Conservation (phyloP, 1,284 basidiomycete genomes). For the Malassezia vespertilionis region DNA sequence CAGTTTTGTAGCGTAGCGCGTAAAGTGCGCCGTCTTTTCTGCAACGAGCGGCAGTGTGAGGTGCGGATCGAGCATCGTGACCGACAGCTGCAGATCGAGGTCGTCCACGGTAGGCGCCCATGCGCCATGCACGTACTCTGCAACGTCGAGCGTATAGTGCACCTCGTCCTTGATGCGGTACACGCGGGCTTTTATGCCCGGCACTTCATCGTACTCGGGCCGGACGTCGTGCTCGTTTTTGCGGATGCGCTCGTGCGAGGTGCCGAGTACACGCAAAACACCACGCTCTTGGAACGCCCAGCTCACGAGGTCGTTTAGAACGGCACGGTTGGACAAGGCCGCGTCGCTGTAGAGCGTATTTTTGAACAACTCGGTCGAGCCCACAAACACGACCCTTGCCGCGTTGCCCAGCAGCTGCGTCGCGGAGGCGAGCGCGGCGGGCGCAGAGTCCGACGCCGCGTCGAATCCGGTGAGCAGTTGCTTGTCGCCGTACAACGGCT, state of each 20-base stretch:
- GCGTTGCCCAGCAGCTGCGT: slow-evolving; percentile 69
- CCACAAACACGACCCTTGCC: slow-evolving; percentile 68
- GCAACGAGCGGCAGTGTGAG: slow-evolving; percentile 25
- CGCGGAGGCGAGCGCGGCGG: slow-evolving; percentile 62
- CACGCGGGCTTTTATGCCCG: slow-evolving; percentile 52
- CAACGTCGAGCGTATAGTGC: slow-evolving; percentile 60
- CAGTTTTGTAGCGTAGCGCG: slow-evolving; percentile 63
- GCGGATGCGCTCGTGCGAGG: slow-evolving; percentile 61
- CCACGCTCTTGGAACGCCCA: slow-evolving; percentile 86
- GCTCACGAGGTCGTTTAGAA: slow-evolving; percentile 62
- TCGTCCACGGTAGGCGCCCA: slow-evolving; percentile 66
- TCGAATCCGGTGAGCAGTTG: slow-evolving; percentile 26
- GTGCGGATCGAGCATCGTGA: slow-evolving; percentile 83
- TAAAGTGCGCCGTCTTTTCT: slow-evolving; percentile 1
- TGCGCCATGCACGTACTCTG: slow-evolving; percentile 53
- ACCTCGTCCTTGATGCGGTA: slow-evolving; percentile 82
- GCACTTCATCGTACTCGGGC: slow-evolving; percentile 38
- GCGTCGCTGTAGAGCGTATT: slow-evolving; percentile 31
- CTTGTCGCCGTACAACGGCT: slow-evolving; percentile 19
- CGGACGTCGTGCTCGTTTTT: slow-evolving; percentile 45
- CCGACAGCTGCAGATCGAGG: slow-evolving; percentile 77
- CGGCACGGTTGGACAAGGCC: slow-evolving; percentile 61
- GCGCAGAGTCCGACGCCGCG: slow-evolving; percentile 6
- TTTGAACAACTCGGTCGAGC: slow-evolving; percentile 67
- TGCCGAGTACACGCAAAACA: slow-evolving; percentile 66